These are phyloP conservation scores for Sporothrix globosa DNA, from an alignment of 2,329 filamentous ascomycete species.

Conservation along the genomic window DNA sequence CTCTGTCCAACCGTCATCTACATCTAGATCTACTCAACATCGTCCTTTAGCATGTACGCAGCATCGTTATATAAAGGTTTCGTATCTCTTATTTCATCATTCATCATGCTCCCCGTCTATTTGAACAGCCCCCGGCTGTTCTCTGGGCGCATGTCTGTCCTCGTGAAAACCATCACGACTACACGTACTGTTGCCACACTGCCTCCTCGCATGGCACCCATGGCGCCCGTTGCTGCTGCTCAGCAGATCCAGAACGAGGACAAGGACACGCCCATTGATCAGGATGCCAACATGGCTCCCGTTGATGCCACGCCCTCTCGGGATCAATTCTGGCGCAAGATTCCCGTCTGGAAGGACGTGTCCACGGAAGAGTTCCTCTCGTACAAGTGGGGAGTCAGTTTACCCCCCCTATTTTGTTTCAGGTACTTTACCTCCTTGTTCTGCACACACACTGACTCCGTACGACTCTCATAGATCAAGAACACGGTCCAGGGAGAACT, in stretches of 20 bases:
- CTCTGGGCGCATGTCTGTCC: background rate
- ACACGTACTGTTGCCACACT: constrained; percentile 5
- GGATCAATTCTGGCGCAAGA: constrained; percentile 56
- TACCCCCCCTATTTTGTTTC: background rate
- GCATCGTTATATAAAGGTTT: background rate
- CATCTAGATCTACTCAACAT: background rate
- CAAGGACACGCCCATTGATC: background rate
- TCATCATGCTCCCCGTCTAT: background rate
- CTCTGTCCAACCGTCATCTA: background rate
- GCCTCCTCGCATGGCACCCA: constrained; percentile 16
- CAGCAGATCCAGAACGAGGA: background rate
- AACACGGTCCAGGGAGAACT: constrained; percentile 55
- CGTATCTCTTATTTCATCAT: background rate
- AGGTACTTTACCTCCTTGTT: background rate
- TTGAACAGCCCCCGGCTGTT: background rate
- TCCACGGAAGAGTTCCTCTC: constrained; percentile 54
- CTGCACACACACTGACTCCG: background rate
- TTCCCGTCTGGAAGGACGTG: constrained; percentile 55
- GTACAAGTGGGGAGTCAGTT: constrained; percentile 59
- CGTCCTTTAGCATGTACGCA: background rate
- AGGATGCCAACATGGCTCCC: background rate
- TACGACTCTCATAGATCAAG: constrained; percentile 43
- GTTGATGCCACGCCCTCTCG: background rate
- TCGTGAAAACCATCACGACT: background rate
- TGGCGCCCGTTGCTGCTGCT: background rate